These are phyloP conservation scores for Puccinia polysora DNA, from an alignment of 1,284 basidiomycete species.

Conservation along the genomic window DNA sequence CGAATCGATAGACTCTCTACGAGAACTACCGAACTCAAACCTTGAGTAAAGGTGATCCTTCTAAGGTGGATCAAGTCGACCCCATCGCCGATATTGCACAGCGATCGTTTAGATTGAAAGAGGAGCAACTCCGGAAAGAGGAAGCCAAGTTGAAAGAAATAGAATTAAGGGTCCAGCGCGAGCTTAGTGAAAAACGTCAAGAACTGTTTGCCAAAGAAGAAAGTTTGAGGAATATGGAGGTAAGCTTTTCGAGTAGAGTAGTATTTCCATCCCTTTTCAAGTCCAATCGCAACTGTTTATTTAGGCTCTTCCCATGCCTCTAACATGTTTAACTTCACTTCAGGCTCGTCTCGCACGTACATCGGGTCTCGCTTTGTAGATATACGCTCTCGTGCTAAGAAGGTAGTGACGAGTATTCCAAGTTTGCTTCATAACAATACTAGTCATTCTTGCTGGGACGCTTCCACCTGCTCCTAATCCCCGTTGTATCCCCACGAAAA, in stretches of 20 bases:
- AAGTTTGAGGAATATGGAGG: conserved; percentile 47
- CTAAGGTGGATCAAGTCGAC: conserved; percentile 45
- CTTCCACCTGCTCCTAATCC: too few relatives aligned
- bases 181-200: conserved; percentile 98
- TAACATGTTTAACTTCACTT: too few relatives aligned
- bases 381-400: too few relatives aligned
- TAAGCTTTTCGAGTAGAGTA: conserved; percentile 7
- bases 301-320: too few relatives aligned
- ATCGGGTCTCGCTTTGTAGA: too few relatives aligned
- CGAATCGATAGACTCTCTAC: conserved; percentile 51
- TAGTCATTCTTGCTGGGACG: too few relatives aligned
- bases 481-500: too few relatives aligned
- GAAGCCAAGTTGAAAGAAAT: conserved; percentile 80
- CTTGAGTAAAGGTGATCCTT: conserved; percentile 70
- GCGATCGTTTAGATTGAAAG: conserved; percentile 93
- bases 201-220: conserved; percentile 64
- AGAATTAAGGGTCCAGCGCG: conserved; percentile 94
- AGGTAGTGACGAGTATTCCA: too few relatives aligned
- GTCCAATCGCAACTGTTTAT: too few relatives aligned
- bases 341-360: too few relatives aligned
- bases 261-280: too few relatives aligned
- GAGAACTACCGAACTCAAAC: conserved; percentile 99
- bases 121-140: conserved; percentile 94
- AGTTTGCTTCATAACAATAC: too few relatives aligned
- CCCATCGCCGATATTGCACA: conserved; percentile 93